phyloP scores from a whole-genome alignment of 1,284 basidiomycete species.

The Leccinum solheimii region DNA sequence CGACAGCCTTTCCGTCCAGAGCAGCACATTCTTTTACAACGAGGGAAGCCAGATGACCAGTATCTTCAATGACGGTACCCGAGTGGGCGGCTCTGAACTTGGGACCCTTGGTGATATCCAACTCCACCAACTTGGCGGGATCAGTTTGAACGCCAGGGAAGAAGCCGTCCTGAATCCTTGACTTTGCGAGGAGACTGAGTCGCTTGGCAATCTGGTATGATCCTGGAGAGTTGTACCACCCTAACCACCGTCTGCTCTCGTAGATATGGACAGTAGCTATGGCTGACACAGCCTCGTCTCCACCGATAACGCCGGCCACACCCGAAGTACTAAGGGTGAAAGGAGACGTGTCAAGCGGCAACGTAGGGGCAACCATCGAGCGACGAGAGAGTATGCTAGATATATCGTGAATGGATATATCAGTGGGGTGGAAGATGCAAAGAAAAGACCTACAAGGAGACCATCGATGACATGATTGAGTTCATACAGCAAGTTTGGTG shows the following conservation, averaged over 20 bases:
- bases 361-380: conserved; percentile 12
- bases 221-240: conserved; percentile 41
- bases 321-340: conserved; percentile 33
- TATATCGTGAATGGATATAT: conserved; percentile 24
- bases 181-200: conserved; percentile 30
- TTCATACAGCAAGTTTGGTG: conserved; percentile 5
- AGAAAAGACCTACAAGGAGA: conserved; percentile 9
- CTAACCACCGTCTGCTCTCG: conserved; percentile 30
- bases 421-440: neutral
- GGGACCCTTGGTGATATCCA: conserved; percentile 32
- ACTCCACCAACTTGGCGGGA: conserved; percentile 29
- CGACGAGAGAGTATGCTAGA: conserved; percentile 18
- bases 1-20: conserved; percentile 12
- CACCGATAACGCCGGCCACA: conserved; percentile 34
- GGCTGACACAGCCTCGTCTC: conserved; percentile 37
- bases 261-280: conserved; percentile 38
- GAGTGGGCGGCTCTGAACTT: conserved; percentile 30
- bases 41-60: conserved; percentile 29
- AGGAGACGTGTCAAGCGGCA: conserved; percentile 19
- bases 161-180: conserved; percentile 31
- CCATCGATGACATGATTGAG: neutral
- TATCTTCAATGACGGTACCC: conserved; percentile 30
- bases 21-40: conserved; percentile 24
- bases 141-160: conserved; percentile 34
- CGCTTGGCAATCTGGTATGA: conserved; percentile 35